Percentiles rank a stretch among this genome's conserved stretches.
These are phyloP conservation scores for Globisporangium takayamanum DNA, from an alignment of 352 stramenopile species.

Conservation along the genomic window DNA sequence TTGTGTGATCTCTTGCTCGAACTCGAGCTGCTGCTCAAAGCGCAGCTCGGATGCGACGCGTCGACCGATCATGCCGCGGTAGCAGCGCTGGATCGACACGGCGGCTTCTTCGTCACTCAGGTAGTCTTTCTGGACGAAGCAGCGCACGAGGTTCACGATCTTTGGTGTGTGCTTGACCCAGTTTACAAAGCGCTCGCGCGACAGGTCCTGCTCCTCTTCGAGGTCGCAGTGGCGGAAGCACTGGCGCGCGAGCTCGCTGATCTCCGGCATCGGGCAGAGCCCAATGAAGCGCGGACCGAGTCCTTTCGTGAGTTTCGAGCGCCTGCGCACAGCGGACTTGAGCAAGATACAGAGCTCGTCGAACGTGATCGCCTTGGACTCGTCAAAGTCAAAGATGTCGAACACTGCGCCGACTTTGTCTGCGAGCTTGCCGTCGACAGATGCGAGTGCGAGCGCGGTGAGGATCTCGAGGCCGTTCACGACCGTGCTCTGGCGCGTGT, in stretches of 20 bases:
- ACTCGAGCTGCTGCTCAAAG: conserved; percentile 45
- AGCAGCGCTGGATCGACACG: conserved; percentile 43
- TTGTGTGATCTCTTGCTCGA: conserved; percentile 46
- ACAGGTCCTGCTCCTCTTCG: conserved; percentile 58
- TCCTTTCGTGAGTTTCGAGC: conserved; percentile 60
- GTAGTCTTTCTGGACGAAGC: conserved; percentile 64
- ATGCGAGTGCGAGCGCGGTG: conserved; percentile 45
- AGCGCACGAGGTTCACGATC: conserved; percentile 61
- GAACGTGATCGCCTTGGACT: conserved; percentile 54
- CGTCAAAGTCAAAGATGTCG: conserved; percentile 74
- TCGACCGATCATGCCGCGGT: conserved; percentile 46
- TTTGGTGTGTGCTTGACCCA: conserved; percentile 72
- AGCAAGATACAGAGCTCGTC: conserved; percentile 71
- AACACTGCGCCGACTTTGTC: conserved; percentile 63
- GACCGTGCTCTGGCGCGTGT: conserved; percentile 49
- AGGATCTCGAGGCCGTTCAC: conserved; percentile 70
- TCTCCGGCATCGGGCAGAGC: conserved; percentile 56
- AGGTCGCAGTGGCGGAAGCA: conserved; percentile 64
- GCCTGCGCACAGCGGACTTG: conserved; percentile 58
- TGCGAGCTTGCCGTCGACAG: conserved; percentile 38
- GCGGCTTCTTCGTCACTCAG: conserved; percentile 49
- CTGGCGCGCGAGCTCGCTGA: conserved; percentile 46
- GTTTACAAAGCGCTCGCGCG: conserved; percentile 38
- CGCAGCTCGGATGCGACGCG: conserved; percentile 37
- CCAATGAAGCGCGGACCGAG: conserved; percentile 44